Evolutionary conservation across 306 rosid genomes (phyloP), one percentile per base, ranked within the genome.

Genomic region (Oemleria cerasiformis): DNA sequence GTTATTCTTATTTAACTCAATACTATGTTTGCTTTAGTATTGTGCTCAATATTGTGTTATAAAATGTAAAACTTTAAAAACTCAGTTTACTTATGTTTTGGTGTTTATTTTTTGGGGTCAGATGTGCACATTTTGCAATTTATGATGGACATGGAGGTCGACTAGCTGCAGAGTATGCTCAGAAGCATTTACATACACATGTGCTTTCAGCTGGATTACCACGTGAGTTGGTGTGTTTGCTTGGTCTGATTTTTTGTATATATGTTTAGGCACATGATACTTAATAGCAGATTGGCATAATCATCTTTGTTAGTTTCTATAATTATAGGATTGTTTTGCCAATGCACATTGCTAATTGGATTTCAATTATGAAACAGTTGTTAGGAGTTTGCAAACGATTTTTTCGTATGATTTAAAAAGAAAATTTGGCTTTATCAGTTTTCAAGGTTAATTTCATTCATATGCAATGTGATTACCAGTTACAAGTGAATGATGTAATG

Each of bases 171-270:
- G 95, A 86, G 21, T 88, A 88, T 75, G 88, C 90, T 68, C 91
- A 90, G 83, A 90, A 81, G 77, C 83, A 88, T 85, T 85, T 92
- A 68, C 96, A 92, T 69, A 63, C 60, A 21, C 90, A 86, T 82
- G 98, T 88, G 79, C 90, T 92, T 48, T 78, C 85, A 19, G 82
- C 96, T 17, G 98, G 98, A 78, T 92, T 92, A 88, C 95, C 98
- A 92, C 96, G 95, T 92, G 98, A 92, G 98, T 92, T 90, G 98
- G 98, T 90, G 92, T 89, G 96, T 92, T 90, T 83, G 85, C 92
- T 78, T 82, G 87, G 89, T 90, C 89, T 85, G 79, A 68, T 88
- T 83, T 78, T 65, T 49, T 71, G 77, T 68, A 74, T 74, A 65
- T 62, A 58, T 74, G 65, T 68, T 68, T 74, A 45, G 54, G 54